A percentile compares a stretch with the other conserved stretches of the same genome.
Conservation (phyloP, 2,329 filamentous ascomycete species). For the Microsporum ferrugineum region DNA sequence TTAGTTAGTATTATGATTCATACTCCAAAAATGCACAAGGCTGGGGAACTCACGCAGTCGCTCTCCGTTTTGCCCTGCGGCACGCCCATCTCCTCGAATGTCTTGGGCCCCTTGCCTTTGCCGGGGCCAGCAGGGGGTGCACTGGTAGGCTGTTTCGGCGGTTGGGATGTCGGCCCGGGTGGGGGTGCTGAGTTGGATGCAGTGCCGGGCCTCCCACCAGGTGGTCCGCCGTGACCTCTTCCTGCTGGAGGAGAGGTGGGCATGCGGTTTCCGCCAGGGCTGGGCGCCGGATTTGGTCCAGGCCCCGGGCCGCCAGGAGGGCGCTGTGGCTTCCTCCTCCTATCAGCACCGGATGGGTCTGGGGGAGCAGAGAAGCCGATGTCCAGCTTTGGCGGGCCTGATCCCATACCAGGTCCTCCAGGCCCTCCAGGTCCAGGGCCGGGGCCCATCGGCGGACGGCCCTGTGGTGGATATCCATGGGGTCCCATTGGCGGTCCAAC, state of each 20-base stretch:
- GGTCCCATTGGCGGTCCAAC: constrained; percentile 19
- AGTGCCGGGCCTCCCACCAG: background rate
- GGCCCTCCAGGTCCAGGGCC: constrained; percentile 19
- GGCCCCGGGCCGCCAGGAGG: constrained; percentile 17
- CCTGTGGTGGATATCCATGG: constrained; percentile 24
- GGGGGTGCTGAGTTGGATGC: background rate
- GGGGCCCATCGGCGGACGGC: constrained; percentile 16
- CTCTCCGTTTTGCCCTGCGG: constrained; percentile 69
- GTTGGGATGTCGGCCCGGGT: background rate
- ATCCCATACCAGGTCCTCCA: constrained; percentile 18
- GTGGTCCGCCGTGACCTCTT: background rate
- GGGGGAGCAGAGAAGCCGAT: constrained; percentile 39
- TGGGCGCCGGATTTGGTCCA: constrained; percentile 15
- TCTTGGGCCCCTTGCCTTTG: constrained; percentile 75
- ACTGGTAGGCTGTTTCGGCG: constrained; percentile 15
- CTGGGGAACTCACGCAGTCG: constrained; percentile 62
- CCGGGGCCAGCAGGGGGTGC: constrained; percentile 31
- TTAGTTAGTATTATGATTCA: constrained; percentile 3
- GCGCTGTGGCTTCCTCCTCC: constrained; percentile 32
- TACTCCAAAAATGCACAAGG: background rate
- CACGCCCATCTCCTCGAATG: constrained; percentile 97
- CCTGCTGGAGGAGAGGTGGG: constrained; percentile 16
- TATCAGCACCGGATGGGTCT: constrained; percentile 27
- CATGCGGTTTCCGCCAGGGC: constrained; percentile 4
- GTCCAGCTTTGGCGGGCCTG: constrained; percentile 28